phyloP scores from a whole-genome alignment of 768 basidiomycete species.

The Auriscalpium orientale region DNA sequence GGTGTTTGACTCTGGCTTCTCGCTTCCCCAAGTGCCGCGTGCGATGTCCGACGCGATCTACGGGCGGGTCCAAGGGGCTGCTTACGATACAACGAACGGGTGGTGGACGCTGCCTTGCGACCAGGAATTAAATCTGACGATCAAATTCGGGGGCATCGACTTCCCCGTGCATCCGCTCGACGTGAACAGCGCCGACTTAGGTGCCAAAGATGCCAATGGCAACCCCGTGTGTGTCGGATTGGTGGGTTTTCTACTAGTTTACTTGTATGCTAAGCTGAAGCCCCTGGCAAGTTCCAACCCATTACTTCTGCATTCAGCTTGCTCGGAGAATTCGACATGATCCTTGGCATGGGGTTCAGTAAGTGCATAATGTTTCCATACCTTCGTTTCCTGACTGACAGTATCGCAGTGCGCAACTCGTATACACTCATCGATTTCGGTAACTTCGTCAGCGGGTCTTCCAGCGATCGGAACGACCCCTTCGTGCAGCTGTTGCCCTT shows the following conservation, averaged over 20 bases:
- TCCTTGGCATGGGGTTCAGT: constrained; percentile 78
- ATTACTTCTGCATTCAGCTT: constrained; percentile 75
- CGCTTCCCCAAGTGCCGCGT: constrained; percentile 65
- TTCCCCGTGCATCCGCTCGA: constrained; percentile 75
- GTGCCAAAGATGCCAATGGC: constrained; percentile 38
- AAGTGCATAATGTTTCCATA: constrained; percentile 20
- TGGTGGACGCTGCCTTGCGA: constrained; percentile 73
- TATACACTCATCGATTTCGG: constrained; percentile 72
- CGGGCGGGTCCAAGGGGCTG: constrained; percentile 66
- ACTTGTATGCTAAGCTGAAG: constrained; percentile 7
- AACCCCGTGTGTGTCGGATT: constrained; percentile 58
- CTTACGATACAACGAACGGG: constrained; percentile 45
- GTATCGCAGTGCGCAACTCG: constrained; percentile 56
- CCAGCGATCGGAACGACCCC: constrained; percentile 43
- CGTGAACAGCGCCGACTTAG: constrained; percentile 51
- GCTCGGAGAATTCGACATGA: constrained; percentile 74
- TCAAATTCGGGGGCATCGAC: constrained; percentile 63
- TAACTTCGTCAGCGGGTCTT: constrained; percentile 46
- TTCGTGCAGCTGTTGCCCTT: constrained; percentile 65
- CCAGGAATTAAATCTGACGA: constrained; percentile 61
- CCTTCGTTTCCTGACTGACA: not conserved
- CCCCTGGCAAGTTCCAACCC: constrained; percentile 59
- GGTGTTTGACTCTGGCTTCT: constrained; percentile 70
- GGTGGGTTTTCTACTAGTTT: constrained; percentile 32
- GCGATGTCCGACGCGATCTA: constrained; percentile 76